Percentiles rank a stretch among this genome's conserved stretches.
These are phyloP conservation scores for Westerdykella sp. DNA, from an alignment of 2,329 filamentous ascomycete genomes.

Conservation along the genomic window DNA sequence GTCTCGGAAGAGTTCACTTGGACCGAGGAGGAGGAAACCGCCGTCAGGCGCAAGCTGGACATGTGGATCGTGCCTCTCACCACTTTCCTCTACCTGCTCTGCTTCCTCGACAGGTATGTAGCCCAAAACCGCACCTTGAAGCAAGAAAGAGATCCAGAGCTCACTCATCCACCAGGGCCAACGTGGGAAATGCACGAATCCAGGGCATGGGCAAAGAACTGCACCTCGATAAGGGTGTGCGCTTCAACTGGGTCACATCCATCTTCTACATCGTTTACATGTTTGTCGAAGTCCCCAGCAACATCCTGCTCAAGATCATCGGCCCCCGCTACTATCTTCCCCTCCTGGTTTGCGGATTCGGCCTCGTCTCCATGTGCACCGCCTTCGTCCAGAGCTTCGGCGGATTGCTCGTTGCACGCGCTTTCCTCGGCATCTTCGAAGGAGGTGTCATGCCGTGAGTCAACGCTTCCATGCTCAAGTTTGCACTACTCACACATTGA, in stretches of 20 bases:
- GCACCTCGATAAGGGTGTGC: conserved; percentile 40
- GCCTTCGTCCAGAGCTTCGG: conserved; percentile 48
- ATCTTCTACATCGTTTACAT: conserved; percentile 56
- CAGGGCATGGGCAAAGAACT: conserved; percentile 49
- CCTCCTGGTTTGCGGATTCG: conserved; percentile 51
- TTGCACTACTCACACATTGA: neutral
- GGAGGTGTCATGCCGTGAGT: conserved; percentile 51
- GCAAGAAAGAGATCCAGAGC: neutral
- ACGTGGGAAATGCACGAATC: conserved; percentile 53
- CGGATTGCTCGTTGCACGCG: conserved; percentile 44
- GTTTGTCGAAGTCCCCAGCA: conserved; percentile 51
- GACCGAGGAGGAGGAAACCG: conserved; percentile 48
- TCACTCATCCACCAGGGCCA: conserved; percentile 16
- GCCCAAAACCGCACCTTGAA: neutral
- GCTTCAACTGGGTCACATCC: conserved; percentile 54
- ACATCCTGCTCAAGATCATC: conserved; percentile 50
- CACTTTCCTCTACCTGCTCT: conserved; percentile 50
- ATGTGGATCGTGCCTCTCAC: conserved; percentile 48
- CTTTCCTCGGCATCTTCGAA: conserved; percentile 51
- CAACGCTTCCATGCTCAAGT: too few relatives aligned
- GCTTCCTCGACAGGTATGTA: conserved; percentile 42
- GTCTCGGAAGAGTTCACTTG: conserved; percentile 39
- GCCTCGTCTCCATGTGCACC: conserved; percentile 49
- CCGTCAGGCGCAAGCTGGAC: conserved; percentile 49
- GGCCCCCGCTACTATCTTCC: conserved; percentile 51